These are phyloP conservation scores for Ananas comosus DNA, from an alignment of 176 grass and related monocot species.

Conservation along the genomic window DNA sequence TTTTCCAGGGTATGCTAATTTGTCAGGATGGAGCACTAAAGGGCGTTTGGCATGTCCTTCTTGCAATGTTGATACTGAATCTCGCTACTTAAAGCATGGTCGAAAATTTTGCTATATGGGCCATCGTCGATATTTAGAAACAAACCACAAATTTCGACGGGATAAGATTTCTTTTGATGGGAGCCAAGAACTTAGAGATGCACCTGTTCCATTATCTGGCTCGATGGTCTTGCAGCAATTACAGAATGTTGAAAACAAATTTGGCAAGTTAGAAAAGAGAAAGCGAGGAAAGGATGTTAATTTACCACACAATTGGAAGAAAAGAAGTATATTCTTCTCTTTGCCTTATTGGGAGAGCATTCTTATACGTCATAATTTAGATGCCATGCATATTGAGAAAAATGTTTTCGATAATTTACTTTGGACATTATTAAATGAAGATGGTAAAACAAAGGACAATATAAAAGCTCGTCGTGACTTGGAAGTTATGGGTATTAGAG, in stretches of 20 bases:
- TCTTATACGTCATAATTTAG: neutral
- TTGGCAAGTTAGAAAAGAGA: neutral
- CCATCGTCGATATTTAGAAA: neutral
- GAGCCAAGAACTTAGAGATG: neutral
- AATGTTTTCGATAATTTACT: neutral
- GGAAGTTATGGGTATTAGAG: neutral
- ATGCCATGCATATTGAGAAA: conserved; percentile 1
- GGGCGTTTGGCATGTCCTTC: neutral
- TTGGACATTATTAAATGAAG: neutral
- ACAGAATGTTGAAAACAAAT: neutral
- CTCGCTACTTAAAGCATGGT: neutral
- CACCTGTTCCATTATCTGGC: neutral
- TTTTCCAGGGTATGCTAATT: neutral
- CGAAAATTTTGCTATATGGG: neutral
- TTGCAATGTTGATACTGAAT: neutral
- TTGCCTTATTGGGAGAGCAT: neutral
- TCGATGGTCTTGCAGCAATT: neutral
- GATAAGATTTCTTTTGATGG: neutral
- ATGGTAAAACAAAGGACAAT: neutral
- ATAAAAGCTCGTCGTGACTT: neutral
- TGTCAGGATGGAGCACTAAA: neutral
- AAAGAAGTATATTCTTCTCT: neutral
- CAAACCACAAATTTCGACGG: neutral
- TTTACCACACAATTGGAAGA: neutral
- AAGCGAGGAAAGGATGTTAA: neutral